A percentile compares a stretch with the other conserved stretches of the same genome.
These are phyloP conservation scores for Plasmopara viticola DNA, from an alignment of 352 stramenopile genomes.

Conservation along the genomic window DNA sequence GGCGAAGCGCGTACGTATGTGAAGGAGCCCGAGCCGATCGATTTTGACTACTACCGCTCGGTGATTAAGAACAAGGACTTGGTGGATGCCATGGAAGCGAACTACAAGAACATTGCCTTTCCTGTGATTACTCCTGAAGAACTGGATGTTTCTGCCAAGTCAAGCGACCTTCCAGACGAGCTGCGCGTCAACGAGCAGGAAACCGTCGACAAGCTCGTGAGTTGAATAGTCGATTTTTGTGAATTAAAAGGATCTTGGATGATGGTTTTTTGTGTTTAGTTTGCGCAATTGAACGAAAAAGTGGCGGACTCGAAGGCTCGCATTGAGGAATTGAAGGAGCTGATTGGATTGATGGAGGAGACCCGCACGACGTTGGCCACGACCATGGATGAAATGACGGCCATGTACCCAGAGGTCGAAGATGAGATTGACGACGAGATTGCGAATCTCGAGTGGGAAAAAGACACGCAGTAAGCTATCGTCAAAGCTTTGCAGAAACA, in stretches of 20 bases:
- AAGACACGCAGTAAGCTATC: constrained; percentile 73
- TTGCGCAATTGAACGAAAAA: constrained; percentile 71
- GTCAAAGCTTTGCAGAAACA: constrained; percentile 1
- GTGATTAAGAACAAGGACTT: constrained; percentile 87
- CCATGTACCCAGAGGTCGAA: constrained; percentile 80
- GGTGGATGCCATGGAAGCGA: constrained; percentile 75
- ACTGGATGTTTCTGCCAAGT: constrained; percentile 47
- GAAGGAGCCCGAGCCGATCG: constrained; percentile 75
- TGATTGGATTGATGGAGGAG: constrained; percentile 77
- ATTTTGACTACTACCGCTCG: constrained; percentile 84
- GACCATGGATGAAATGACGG: constrained; percentile 79
- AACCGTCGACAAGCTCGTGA: constrained; percentile 65
- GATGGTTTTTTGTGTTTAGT: constrained; percentile 27
- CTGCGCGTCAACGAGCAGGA: constrained; percentile 75
- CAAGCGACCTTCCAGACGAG: constrained; percentile 39
- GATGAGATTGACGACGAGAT: constrained; percentile 88
- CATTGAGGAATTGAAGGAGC: constrained; percentile 81
- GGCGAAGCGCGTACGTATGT: constrained; percentile 60
- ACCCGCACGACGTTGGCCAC: constrained; percentile 79
- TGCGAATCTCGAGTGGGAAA: constrained; percentile 85
- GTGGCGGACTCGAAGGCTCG: constrained; percentile 80
- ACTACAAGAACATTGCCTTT: constrained; percentile 84
- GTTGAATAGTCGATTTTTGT: constrained; percentile 3
- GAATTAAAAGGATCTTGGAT: background rate
- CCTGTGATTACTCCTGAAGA: constrained; percentile 70